Percentiles rank a stretch among this genome's conserved stretches.
phyloP scores from a whole-genome alignment of 192 early-diverging fungal species.

The Kappamyces sp. region DNA sequence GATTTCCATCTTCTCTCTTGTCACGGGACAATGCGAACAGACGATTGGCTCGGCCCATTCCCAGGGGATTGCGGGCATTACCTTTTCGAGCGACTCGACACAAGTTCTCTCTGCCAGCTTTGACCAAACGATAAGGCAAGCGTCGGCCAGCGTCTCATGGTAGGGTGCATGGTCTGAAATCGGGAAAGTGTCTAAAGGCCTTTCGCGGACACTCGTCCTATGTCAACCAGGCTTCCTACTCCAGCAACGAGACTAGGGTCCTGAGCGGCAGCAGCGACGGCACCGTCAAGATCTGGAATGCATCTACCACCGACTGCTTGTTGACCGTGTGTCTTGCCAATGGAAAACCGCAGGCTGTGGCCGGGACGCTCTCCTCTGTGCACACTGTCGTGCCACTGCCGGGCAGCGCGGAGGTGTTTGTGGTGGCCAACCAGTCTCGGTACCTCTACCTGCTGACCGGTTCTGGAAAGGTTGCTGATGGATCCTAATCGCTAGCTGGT shows the following conservation, averaged over 20 bases:
- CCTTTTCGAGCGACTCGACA: conserved; percentile 70
- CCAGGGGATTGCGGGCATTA: conserved; percentile 73
- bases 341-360: conserved; percentile 36
- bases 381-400: conserved; percentile 60
- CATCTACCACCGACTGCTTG: conserved; percentile 62
- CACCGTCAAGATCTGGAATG: conserved; percentile 88
- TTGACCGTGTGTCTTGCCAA: conserved; percentile 58
- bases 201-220: conserved; percentile 88
- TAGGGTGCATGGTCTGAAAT: conserved; percentile 86
- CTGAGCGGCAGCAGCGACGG: conserved; percentile 84
- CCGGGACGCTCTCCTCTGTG: conserved; percentile 40
- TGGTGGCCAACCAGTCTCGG: conserved; percentile 75
- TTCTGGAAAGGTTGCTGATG: conserved; percentile 47
- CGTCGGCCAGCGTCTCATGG: conserved; percentile 4
- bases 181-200: conserved; percentile 85
- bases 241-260: conserved; percentile 61
- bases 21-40: conserved; percentile 64
- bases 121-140: conserved; percentile 70
- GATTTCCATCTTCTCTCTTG: conserved; percentile 82
- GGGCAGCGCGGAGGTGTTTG: conserved; percentile 43
- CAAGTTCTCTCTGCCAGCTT: conserved; percentile 78
- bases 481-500: conserved; percentile 16
- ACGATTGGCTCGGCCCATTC: conserved; percentile 77
- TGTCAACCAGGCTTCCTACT: conserved; percentile 76
- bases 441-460: conserved; percentile 65